Percentiles rank a stretch among this genome's conserved stretches.
Conservation (phyloP, 2,329 filamentous ascomycete genomes). For the Gaeumannomyces tritici region DNA sequence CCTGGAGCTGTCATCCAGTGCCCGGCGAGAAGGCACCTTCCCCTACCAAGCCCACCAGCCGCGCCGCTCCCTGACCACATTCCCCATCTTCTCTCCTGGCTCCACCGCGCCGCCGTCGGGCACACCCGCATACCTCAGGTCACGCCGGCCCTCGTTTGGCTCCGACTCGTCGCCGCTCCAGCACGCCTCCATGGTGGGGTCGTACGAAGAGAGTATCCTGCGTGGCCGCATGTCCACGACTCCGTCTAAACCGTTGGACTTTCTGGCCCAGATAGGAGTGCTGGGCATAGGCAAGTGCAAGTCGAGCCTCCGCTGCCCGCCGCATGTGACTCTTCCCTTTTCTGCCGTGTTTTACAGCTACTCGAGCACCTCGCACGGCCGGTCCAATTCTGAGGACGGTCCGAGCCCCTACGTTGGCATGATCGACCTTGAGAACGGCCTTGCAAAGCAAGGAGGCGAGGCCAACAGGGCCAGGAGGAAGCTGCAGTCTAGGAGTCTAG, state of each 20-base stretch:
- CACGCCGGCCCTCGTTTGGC: constrained; percentile 60
- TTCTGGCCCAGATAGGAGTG: constrained; percentile 91
- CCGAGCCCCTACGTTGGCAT: constrained; percentile 94
- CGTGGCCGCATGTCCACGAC: constrained; percentile 94
- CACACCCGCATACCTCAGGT: constrained; percentile 38
- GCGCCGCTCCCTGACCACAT: constrained; percentile 61
- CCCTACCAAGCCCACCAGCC: constrained; percentile 74
- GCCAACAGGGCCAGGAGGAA: constrained; percentile 35
- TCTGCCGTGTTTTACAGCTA: constrained; percentile 97
- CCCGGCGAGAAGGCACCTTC: constrained; percentile 49
- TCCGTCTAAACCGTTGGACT: constrained; percentile 84
- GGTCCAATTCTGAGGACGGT: constrained; percentile 59
- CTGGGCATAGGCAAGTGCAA: constrained; percentile 85
- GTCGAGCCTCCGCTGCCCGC: constrained; percentile 70
- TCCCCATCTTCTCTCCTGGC: constrained; percentile 30
- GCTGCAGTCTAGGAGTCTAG: constrained; percentile 29
- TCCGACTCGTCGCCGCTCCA: constrained; percentile 70
- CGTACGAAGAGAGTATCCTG: constrained; percentile 94
- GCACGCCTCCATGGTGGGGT: constrained; percentile 93
- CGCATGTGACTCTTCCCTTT: constrained; percentile 85
- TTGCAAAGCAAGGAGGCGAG: constrained; percentile 44
- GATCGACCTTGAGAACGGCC: constrained; percentile 78
- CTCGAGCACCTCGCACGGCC: constrained; percentile 53
- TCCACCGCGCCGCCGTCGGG: constrained; percentile 33
- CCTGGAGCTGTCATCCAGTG: constrained; percentile 23